A percentile compares a stretch with the other conserved stretches of the same genome.
Conservation (phyloP, 805 yeast genomes). For the Lachancea kluyveri region DNA sequence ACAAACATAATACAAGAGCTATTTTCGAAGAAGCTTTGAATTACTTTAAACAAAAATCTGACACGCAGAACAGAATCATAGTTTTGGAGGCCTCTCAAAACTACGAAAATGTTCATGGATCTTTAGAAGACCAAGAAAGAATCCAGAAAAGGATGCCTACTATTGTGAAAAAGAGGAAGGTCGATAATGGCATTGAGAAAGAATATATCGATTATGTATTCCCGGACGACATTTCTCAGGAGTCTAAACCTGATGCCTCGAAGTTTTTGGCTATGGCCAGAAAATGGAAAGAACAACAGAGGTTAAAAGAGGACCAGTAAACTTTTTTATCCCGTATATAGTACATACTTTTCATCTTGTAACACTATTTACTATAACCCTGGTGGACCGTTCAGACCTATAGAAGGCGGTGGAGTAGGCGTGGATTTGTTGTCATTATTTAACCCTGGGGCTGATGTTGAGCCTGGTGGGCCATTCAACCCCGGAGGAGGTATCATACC, state of each 20-base stretch:
- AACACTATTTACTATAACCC: constrained; percentile 11
- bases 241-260: constrained; percentile 16
- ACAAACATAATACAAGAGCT: constrained; percentile 44
- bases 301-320: constrained; percentile 1
- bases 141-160: constrained; percentile 49
- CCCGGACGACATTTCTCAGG: constrained; percentile 48
- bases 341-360: constrained; percentile 13
- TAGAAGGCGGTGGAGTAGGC: constrained; percentile 17
- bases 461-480: constrained; percentile 7
- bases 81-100: constrained; percentile 55
- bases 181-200: constrained; percentile 40
- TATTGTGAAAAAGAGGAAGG: constrained; percentile 32
- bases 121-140: constrained; percentile 28
- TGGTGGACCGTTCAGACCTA: constrained; percentile 25
- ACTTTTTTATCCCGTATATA: constrained; percentile 11
- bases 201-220: constrained; percentile 59
- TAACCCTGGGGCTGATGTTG: constrained; percentile 10
- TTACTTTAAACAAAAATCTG: constrained; percentile 34
- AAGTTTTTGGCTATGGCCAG: constrained; percentile 43
- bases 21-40: constrained; percentile 51
- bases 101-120: constrained; percentile 64
- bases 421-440: constrained; percentile 7
- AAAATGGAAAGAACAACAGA: constrained; percentile 40
- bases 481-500: constrained; percentile 21
- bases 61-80: constrained; percentile 40